Evolutionary conservation across 139 green algal species (phyloP).

Genomic region (Zygnema cylindricum): DNA sequence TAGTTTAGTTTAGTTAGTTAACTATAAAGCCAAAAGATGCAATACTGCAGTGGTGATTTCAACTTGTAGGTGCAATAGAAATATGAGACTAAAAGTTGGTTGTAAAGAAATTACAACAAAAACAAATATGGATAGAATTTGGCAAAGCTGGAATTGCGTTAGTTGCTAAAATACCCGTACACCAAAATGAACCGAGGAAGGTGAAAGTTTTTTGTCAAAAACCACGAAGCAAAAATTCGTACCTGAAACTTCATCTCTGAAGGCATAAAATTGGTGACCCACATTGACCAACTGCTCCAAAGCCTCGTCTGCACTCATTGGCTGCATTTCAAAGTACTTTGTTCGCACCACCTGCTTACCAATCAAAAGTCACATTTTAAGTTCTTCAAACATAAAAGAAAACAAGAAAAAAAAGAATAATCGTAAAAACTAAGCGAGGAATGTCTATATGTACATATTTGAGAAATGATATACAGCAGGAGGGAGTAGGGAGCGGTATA

Average conservation of each 20-base stretch:
- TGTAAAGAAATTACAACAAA: background rate
- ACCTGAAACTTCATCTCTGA: conserved; percentile 46
- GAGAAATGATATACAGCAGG: too few species aligned
- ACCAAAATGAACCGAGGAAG: background rate
- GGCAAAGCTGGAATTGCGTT: background rate
- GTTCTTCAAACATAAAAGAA: too few species aligned
- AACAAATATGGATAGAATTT: background rate
- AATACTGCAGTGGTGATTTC: too few species aligned
- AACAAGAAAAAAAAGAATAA: too few species aligned
- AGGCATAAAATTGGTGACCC: conserved; percentile 67
- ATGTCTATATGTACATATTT: too few species aligned
- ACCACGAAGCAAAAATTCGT: background rate
- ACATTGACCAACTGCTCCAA: conserved; percentile 59
- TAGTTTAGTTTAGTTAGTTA: too few species aligned
- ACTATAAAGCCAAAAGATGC: too few species aligned
- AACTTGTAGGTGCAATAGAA: background rate
- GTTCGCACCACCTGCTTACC: conserved; percentile 59
- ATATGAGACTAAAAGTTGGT: background rate
- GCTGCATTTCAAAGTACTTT: conserved; percentile 63
- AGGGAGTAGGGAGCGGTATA: too few species aligned
- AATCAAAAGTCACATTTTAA: too few species aligned
- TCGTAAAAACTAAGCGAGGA: too few species aligned
- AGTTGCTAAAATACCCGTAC: background rate
- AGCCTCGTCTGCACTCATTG: conserved; percentile 57
- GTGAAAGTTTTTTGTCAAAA: background rate